A percentile compares a stretch with the other conserved stretches of the same genome.
phyloP scores from a whole-genome alignment of 768 basidiomycete species.

The Saitozyma sp. region DNA sequence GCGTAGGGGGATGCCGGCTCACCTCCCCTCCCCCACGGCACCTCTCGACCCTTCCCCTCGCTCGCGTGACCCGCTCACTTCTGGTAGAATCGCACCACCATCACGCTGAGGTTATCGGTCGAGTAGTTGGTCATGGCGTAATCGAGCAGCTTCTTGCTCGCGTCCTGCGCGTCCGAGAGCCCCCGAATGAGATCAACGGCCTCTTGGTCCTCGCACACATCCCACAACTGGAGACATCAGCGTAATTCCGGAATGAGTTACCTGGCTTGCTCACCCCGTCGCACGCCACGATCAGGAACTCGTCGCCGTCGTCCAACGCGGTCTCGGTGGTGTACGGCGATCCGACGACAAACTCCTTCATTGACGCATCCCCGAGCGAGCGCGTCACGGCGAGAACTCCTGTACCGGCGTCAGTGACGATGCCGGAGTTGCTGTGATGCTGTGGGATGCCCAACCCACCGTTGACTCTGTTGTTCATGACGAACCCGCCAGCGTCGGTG shows the following conservation, averaged over 20 bases:
- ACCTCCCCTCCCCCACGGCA: no score
- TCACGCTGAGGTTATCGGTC: slow-evolving; percentile 88
- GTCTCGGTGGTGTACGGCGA: slow-evolving; percentile 99
- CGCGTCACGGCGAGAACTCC: slow-evolving; percentile 90
- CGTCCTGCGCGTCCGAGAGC: slow-evolving; percentile 73
- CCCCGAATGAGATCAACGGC: slow-evolving; percentile 79
- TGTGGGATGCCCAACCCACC: slow-evolving; percentile 55
- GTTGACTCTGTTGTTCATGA: slow-evolving; percentile 97
- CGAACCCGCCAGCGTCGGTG: slow-evolving; percentile 95
- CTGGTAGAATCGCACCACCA: slow-evolving; percentile 73
- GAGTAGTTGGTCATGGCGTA: slow-evolving; percentile 86
- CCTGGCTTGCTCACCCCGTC: slow-evolving; percentile 68
- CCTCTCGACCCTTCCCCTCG: no score
- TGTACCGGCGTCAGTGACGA: neutral
- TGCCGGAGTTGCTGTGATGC: neutral
- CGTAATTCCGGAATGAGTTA: neutral
- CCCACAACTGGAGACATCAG: slow-evolving; percentile 73
- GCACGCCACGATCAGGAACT: slow-evolving; percentile 92
- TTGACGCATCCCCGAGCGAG: slow-evolving; percentile 91
- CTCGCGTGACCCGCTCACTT: neutral
- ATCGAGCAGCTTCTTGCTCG: slow-evolving; percentile 71
- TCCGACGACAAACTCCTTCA: slow-evolving; percentile 99
- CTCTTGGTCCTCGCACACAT: slow-evolving; percentile 85
- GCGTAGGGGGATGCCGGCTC: no score
- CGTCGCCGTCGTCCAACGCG: slow-evolving; percentile 82